Conservation (phyloP, 805 yeast genomes). For the Blastobotrys attinorum region DNA sequence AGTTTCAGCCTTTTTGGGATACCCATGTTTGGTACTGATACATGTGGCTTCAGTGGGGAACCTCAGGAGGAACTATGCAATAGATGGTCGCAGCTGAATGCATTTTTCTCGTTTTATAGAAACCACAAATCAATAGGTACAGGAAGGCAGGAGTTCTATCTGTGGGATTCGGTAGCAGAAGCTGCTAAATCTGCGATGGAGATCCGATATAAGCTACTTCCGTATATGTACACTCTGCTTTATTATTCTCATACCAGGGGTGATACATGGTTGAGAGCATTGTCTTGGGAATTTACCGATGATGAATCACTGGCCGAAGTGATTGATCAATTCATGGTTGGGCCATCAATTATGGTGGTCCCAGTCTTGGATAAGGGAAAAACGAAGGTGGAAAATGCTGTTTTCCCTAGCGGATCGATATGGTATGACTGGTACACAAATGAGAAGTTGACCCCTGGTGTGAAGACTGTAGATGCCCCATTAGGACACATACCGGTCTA, state of each 20-base stretch:
- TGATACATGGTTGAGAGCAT: constrained; percentile 47
- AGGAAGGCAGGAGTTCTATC: constrained; percentile 29
- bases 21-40: constrained; percentile 92
- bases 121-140: constrained; percentile 28
- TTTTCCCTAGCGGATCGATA: constrained; percentile 27
- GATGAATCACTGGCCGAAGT: constrained; percentile 43
- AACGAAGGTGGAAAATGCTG: neutral
- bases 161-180: constrained; percentile 26
- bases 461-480: constrained; percentile 38
- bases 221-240: constrained; percentile 74
- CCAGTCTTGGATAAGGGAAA: constrained; percentile 55
- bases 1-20: constrained; percentile 72
- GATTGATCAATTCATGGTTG: constrained; percentile 78
- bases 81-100: constrained; percentile 30
- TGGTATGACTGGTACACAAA: constrained; percentile 29
- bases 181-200: constrained; percentile 52
- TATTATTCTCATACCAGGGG: constrained; percentile 53
- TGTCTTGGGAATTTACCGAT: constrained; percentile 24
- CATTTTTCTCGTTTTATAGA: constrained; percentile 31
- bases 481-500: constrained; percentile 61
- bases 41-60: constrained; percentile 86
- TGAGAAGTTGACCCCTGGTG: constrained; percentile 21
- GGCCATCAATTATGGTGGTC: constrained; percentile 57
- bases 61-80: constrained; percentile 62
- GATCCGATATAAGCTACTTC: constrained; percentile 68